Evolutionary conservation across 192 early-diverging fungal genomes (phyloP).

Genomic region (Backusella circina): DNA sequence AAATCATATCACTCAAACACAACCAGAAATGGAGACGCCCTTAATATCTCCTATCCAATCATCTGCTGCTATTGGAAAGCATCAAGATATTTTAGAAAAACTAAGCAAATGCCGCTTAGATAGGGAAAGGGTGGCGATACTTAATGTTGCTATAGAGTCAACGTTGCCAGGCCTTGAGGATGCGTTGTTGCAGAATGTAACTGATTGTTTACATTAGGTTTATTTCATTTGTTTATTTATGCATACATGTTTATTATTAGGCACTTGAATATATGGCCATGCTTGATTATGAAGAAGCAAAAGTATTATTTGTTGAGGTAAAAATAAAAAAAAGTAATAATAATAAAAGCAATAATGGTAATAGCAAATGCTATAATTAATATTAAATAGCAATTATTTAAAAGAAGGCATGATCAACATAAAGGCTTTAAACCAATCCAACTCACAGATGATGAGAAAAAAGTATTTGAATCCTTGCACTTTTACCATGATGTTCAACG

Average conservation of each 20-base stretch:
- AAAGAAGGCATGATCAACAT: background rate
- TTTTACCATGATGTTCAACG: background rate
- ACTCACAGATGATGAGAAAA: background rate
- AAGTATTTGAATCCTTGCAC: background rate
- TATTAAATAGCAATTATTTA: background rate
- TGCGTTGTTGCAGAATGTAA: slow-evolving; percentile 8
- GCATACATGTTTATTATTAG: slow-evolving; percentile 10
- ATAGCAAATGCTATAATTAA: background rate
- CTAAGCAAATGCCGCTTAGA: slow-evolving; percentile 19
- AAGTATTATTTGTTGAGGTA: slow-evolving; percentile 35
- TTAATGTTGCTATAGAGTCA: background rate
- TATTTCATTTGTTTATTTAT: slow-evolving; percentile 13
- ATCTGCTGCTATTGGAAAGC: background rate
- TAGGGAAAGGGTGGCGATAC: slow-evolving; percentile 26
- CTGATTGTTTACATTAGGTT: slow-evolving; percentile 9
- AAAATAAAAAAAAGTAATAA: background rate
- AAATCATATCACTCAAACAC: background rate
- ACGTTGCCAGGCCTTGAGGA: background rate
- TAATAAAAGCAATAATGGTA: background rate
- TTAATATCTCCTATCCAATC: background rate
- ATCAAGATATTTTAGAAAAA: slow-evolving; percentile 9
- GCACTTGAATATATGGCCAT: slow-evolving; percentile 30
- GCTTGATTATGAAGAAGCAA: slow-evolving; percentile 41
- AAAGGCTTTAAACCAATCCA: background rate
- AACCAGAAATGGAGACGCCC: background rate